Evolutionary conservation across 1,139 yeast genomes (phyloP), one percentile per base, ranked within the genome.

Genomic region (Wickerhamomyces sp.): DNA sequence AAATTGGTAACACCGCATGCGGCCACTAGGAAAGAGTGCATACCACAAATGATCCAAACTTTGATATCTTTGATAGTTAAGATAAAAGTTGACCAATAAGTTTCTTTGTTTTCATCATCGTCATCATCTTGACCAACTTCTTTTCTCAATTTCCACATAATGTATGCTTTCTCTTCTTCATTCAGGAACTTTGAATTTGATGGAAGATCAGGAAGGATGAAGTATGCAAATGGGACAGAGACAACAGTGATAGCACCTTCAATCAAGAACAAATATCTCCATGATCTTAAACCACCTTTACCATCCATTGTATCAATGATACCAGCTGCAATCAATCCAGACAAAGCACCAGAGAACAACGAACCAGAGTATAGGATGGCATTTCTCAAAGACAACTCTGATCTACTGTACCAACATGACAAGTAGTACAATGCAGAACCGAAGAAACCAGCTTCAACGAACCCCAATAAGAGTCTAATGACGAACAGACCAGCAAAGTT

Each of bases 1-100:
- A 74, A 75, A 50, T 75, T 72, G 21, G 79, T 74, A 32, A 75
- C 74, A 51, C 80, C 78, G 46, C 62, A 59, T 30, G 79, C 77
- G 22, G 79, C 78, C 28, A 72, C 78, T 23, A 73, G 56, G 57
- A 70, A 72, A 6, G 74, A 58, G 29, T 70, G 58, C 37, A 62
- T 59, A 32, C 68, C 70, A 20, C 72, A 66, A 24, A 70, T 53
- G 30, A 63, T 48, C 76, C 75, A 69, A 28, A 68, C 66, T 46
- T 72, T 70, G 35, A 58, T 42, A 47, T 72, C 78, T 38, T 54
- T 59, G 30, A 62, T 43, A 4, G 75, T 67, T 36, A 72, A 55
- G 22, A 56, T 38, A 39, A 71, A 57, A 7, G 72, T 66, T 35
- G 66, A 57, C 37, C 50, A 51, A 36, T 64, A 64, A 18, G 57